Base-by-base conservation (phyloP, 2,329 filamentous ascomycete genomes). In the Exophiala sideris region DNA sequence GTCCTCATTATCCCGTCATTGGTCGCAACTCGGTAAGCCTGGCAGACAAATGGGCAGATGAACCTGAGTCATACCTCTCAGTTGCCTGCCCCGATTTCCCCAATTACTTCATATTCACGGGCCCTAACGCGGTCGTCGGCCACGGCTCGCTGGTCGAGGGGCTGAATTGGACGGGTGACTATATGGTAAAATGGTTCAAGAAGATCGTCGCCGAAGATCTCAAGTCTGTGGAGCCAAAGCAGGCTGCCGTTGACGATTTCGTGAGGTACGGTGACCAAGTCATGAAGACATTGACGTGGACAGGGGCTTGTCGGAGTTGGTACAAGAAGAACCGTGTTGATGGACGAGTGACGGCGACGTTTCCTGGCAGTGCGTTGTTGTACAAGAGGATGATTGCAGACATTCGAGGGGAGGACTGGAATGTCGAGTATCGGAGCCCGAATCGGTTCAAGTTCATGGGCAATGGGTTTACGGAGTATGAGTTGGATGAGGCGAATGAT, bases 401-500 rank as follows among this genome's bases (percentile, higher is more conserved):
- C 2, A 68, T 79, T 2, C 36, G 56, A 9, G 34, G 39, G 2
- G 56, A 58, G 24, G 56, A 58, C 14, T 58, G 50, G 42, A 49
- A 58, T 3, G 72, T 79, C 35, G 64, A 64, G 41, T 78, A 79
- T 58, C 66, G 68, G 35, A 71, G 67, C n/a, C 50, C 58, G 11
- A 79, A 79, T 60, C 65, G 70, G 9, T 79, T 74, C 59, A 53
- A 69, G 16, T 78, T 77, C 57, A 70, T 79, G 72, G 77, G 76
- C 0, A 79, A 78, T 64, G 76, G 77, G 1, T 73, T 74, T 55
- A 74, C 73, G 11, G 57, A 57, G 33, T 65, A 61, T 39, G 65
- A 67, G 57, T 45, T 62, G 56, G 51, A 66, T 14, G 50, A 57
- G 33, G 44, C 53, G 24, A 61, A 54, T 52, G 64, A 66, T 59